phyloP scores from a whole-genome alignment of 257 asterid species.

The Solanum arcanum region DNA sequence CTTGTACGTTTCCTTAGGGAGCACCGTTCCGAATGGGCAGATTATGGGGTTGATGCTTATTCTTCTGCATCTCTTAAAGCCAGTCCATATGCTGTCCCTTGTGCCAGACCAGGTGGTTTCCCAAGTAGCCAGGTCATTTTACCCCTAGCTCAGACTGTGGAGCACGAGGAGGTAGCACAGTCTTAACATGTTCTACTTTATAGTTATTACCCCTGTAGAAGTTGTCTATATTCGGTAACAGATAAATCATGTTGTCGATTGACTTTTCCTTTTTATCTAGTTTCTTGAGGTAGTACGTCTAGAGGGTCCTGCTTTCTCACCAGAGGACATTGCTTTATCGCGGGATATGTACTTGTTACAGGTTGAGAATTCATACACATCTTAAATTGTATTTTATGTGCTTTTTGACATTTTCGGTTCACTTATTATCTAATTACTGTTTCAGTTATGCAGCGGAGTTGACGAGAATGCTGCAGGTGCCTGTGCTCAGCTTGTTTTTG shows the following conservation, averaged over 20 bases:
- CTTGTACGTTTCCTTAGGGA: conserved; percentile 80
- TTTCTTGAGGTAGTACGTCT: conserved; percentile 83
- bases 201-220: neutral
- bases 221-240: neutral
- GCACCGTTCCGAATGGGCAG: conserved; percentile 94
- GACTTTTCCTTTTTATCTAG: conserved; percentile 18
- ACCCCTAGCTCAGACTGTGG: conserved; percentile 77
- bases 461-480: conserved; percentile 69
- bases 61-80: conserved; percentile 76
- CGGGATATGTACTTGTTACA: conserved; percentile 81
- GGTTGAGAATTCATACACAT: conserved; percentile 19
- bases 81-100: conserved; percentile 57
- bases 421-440: neutral
- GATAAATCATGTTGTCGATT: neutral
- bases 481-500: conserved; percentile 92
- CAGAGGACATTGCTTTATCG: conserved; percentile 66
- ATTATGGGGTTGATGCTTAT: conserved; percentile 68
- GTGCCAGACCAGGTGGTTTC: conserved; percentile 56
- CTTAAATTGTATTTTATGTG: neutral
- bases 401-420: neutral
- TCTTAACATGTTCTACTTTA: neutral
- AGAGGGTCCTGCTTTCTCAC: conserved; percentile 66
- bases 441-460: conserved; percentile 79
- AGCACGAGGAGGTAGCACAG: conserved; percentile 63
- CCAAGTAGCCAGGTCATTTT: conserved; percentile 67